Conservation (phyloP, 441 rosid genomes). For the Metrosideros polymorpha region DNA sequence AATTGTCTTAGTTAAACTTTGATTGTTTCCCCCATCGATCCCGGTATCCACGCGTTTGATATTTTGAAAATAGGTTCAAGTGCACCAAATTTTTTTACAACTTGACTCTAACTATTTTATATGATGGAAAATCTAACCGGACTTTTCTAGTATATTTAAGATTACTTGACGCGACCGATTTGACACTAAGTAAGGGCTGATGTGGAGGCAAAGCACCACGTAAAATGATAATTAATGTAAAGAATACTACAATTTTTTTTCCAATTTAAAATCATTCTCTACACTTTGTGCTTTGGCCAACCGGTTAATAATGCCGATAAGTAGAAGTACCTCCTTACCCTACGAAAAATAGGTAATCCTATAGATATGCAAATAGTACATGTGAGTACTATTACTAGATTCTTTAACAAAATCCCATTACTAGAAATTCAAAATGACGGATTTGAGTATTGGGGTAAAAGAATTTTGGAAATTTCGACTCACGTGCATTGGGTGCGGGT, state of each 20-base stretch:
- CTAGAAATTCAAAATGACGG: neutral
- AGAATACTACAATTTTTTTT: neutral
- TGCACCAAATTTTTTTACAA: neutral
- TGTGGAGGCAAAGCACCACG: neutral
- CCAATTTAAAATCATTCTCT: neutral
- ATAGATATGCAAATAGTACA: neutral
- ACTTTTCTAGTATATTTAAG: neutral
- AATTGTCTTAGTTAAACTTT: neutral
- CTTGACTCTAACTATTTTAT: neutral
- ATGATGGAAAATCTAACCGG: neutral
- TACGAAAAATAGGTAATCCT: neutral
- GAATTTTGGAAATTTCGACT: neutral
- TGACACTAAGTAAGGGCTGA: neutral
- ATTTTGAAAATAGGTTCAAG: neutral
- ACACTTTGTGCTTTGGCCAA: neutral
- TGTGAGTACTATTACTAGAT: neutral
- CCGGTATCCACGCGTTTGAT: neutral
- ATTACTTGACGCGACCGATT: rapidly evolving
- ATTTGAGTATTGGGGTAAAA: neutral
- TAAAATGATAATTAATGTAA: neutral
- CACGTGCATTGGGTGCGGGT: neutral
- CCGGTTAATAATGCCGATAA: neutral
- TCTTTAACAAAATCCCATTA: neutral
- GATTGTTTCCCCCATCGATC: rapidly evolving
- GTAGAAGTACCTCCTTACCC: neutral